A percentile compares a stretch with the other conserved stretches of the same genome.
phyloP scores from a whole-genome alignment of 805 yeast species.

The Jamesozyma jinghongensis region DNA sequence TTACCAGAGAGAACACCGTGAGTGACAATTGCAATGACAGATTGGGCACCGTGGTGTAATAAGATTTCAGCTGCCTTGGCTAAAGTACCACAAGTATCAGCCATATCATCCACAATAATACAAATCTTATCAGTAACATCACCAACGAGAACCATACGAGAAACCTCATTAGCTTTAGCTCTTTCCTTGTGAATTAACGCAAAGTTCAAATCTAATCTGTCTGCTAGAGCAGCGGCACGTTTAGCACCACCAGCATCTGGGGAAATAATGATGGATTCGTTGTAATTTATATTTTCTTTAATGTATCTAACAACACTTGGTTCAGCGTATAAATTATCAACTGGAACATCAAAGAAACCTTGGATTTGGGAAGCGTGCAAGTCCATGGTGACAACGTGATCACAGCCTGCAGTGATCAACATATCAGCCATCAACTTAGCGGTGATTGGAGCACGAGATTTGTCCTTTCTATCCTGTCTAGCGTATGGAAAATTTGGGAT shows the following conservation, averaged over 20 bases:
- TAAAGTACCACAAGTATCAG: conserved; percentile 81
- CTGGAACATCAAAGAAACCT: conserved; percentile 77
- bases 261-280: conserved; percentile 65
- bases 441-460: conserved; percentile 76
- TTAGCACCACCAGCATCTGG: conserved; percentile 92
- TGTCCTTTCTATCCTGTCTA: conserved; percentile 82
- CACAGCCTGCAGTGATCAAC: conserved; percentile 76
- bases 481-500: conserved; percentile 81
- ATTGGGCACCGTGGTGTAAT: conserved; percentile 55
- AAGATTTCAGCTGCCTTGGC: conserved; percentile 75
- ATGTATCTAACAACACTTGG: conserved; percentile 73
- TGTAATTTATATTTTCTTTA: conserved; percentile 46
- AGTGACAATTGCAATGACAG: conserved; percentile 60
- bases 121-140: conserved; percentile 71
- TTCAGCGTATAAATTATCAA: conserved; percentile 76
- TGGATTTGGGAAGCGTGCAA: conserved; percentile 84
- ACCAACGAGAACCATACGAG: conserved; percentile 78
- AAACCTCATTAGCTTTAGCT: conserved; percentile 74
- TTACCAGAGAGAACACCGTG: conserved; percentile 43
- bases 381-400: conserved; percentile 82
- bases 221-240: conserved; percentile 80
- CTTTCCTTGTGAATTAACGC: conserved; percentile 82
- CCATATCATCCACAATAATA: conserved; percentile 80
- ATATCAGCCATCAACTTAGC: conserved; percentile 79
- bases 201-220: conserved; percentile 66